Evolutionary conservation across 2,329 filamentous ascomycete genomes (phyloP).

Genomic region (Aspergillus nomiae): DNA sequence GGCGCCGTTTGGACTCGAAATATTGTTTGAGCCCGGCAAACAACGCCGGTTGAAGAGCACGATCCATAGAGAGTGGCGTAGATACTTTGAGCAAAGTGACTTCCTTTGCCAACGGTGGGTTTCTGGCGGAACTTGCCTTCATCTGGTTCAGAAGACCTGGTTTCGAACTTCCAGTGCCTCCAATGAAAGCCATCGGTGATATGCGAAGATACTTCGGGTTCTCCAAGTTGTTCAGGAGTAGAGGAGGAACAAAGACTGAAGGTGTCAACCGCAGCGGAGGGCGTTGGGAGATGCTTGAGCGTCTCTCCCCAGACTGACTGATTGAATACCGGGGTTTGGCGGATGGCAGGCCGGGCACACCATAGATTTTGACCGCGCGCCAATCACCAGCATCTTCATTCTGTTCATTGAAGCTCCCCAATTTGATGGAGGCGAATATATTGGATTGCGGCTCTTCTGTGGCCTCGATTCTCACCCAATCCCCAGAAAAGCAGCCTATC

Average conservation of each 20-base stretch:
- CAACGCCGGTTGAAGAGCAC: conserved; percentile 79
- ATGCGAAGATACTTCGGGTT: conserved; percentile 77
- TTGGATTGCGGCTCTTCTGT: conserved; percentile 67
- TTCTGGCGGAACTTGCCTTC: conserved; percentile 47
- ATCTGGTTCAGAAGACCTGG: conserved; percentile 57
- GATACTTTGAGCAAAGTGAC: conserved; percentile 87
- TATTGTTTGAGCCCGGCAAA: conserved; percentile 85
- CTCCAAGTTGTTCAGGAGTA: conserved; percentile 83
- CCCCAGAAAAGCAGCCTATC: conserved; percentile 94
- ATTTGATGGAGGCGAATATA: conserved; percentile 64
- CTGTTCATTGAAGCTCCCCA: conserved; percentile 50
- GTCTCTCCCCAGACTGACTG: conserved; percentile 50
- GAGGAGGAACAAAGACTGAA: conserved; percentile 75
- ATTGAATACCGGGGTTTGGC: conserved; percentile 60
- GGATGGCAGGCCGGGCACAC: conserved; percentile 68
- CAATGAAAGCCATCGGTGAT: conserved; percentile 55
- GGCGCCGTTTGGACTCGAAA: conserved; percentile 78
- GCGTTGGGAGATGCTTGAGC: conserved; percentile 57
- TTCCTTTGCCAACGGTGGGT: conserved; percentile 68
- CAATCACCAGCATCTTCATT: conserved; percentile 69
- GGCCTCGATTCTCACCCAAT: conserved; percentile 87
- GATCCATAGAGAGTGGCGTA: conserved; percentile 84
- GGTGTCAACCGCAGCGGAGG: conserved; percentile 55
- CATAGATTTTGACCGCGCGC: conserved; percentile 86
- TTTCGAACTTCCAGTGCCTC: conserved; percentile 51